Percentiles rank a stretch among this genome's conserved stretches.
phyloP scores from a whole-genome alignment of 441 rosid genomes.

The Populus hybrid region DNA sequence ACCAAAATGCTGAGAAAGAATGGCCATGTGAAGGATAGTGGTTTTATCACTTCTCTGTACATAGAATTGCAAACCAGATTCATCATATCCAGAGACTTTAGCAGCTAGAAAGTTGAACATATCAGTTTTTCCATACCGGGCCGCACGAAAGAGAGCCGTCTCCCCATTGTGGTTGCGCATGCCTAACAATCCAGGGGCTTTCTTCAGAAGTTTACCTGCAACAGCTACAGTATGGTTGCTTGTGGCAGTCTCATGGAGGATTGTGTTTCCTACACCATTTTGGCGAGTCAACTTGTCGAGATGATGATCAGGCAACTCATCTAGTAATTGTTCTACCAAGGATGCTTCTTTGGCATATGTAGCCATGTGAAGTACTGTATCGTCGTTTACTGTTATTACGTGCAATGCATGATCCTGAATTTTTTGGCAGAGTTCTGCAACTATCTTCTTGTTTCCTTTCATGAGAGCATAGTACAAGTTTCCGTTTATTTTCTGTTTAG shows the following conservation, averaged over 20 bases:
- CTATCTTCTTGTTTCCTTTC: conserved; percentile 8
- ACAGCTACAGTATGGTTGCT: conserved; percentile 12
- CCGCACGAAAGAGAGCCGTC: too few species aligned
- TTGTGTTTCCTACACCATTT: conserved; percentile 11
- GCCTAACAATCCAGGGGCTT: too few species aligned
- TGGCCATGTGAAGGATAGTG: too few species aligned
- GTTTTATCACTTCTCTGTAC: too few species aligned
- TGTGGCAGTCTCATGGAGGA: conserved; percentile 22
- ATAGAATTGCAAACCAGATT: too few species aligned
- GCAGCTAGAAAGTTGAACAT: too few species aligned
- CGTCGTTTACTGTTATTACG: conserved; percentile 14
- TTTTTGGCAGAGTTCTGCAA: conserved; percentile 15
- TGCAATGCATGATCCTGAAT: conserved; percentile 18
- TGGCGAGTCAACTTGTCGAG: conserved; percentile 4
- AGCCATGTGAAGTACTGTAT: conserved; percentile 24
- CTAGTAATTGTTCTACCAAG: conserved; percentile 3
- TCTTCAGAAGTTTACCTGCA: conserved; percentile 16
- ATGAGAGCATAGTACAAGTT: conserved; percentile 16
- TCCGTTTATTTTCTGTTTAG: conserved; percentile 2
- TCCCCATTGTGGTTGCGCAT: too few species aligned
- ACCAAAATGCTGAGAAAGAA: too few species aligned
- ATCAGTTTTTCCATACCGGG: too few species aligned
- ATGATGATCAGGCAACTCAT: conserved; percentile 15
- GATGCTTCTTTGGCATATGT: conserved; percentile 3
- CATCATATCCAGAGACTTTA: too few species aligned